These are phyloP conservation scores for Brassica hybrid DNA, from an alignment of 441 rosid species.

Conservation along the genomic window DNA sequence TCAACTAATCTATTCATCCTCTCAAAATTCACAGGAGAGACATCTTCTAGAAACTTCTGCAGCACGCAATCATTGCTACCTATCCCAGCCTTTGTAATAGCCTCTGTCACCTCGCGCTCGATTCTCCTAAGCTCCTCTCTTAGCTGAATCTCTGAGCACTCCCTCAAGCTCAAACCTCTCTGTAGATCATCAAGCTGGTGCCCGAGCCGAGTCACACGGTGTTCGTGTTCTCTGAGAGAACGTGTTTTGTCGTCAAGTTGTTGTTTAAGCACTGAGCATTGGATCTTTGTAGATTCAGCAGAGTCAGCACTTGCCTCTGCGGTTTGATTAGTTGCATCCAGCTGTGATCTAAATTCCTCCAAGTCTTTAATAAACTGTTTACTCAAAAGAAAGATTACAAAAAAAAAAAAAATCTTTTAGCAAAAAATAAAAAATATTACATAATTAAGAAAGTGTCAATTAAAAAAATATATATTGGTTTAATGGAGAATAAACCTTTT, in stretches of 20 bases:
- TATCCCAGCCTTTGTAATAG: slow-evolving; percentile 59
- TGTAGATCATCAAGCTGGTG: slow-evolving; percentile 70
- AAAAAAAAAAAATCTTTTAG: neutral
- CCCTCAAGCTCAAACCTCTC: slow-evolving; percentile 74
- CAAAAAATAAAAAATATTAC: slow-evolving; percentile 2
- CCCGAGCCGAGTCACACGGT: slow-evolving; percentile 64
- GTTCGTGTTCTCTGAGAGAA: slow-evolving; percentile 77
- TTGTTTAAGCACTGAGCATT: slow-evolving; percentile 59
- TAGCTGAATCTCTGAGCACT: slow-evolving; percentile 74
- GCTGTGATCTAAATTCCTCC: slow-evolving; percentile 66
- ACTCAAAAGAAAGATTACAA: neutral
- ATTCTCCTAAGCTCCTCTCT: slow-evolving; percentile 80
- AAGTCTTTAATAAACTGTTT: slow-evolving; percentile 69
- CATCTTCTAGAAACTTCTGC: slow-evolving; percentile 62
- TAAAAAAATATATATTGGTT: neutral
- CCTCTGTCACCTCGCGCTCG: slow-evolving; percentile 69
- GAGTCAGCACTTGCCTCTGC: slow-evolving; percentile 80
- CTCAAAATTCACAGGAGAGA: slow-evolving; percentile 67
- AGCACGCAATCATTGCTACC: slow-evolving; percentile 55
- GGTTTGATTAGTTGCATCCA: slow-evolving; percentile 61
- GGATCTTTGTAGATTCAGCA: slow-evolving; percentile 68
- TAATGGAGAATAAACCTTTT: slow-evolving; percentile 47
- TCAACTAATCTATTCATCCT: slow-evolving; percentile 57
- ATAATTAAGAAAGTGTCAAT: neutral
- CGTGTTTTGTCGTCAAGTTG: slow-evolving; percentile 72